Percentiles rank a stretch among this genome's conserved stretches.
Conservation (phyloP, 2,329 filamentous ascomycete species). For the Trichoderma atrobrunneum region DNA sequence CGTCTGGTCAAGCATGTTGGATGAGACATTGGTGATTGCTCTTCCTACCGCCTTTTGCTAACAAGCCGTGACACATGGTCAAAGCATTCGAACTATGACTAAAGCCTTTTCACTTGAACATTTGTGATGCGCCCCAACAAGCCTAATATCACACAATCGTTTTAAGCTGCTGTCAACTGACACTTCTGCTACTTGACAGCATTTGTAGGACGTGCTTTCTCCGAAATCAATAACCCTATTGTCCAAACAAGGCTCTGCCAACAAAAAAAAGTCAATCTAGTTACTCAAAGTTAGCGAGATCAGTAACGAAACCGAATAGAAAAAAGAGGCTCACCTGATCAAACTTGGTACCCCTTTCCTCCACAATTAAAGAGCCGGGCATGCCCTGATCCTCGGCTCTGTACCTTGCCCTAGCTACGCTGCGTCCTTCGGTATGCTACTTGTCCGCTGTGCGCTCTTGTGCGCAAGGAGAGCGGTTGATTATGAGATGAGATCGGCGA, state of each 20-base stretch:
- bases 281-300: background rate
- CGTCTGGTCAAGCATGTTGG: background rate
- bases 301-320: background rate
- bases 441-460: background rate
- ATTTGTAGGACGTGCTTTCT: background rate
- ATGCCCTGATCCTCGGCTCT: slow-evolving; percentile 11
- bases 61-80: background rate
- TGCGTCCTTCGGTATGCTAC: background rate
- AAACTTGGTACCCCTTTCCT: slow-evolving; percentile 22
- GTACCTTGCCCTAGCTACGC: background rate
- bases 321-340: slow-evolving; percentile 19
- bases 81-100: background rate
- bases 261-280: slow-evolving; percentile 3
- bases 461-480: background rate
- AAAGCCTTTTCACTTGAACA: background rate
- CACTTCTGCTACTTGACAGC: background rate
- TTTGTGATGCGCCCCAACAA: background rate
- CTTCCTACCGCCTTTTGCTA: background rate
- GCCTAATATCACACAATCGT: background rate
- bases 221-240: background rate
- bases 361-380: slow-evolving; percentile 16
- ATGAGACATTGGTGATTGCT: background rate
- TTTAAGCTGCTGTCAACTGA: background rate
- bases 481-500: slow-evolving; percentile 59
- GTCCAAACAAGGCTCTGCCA: background rate